A percentile compares a stretch with the other conserved stretches of the same genome.
Conservation (phyloP, 148 eudicot genomes). For the Selenicereus undatus region DNA sequence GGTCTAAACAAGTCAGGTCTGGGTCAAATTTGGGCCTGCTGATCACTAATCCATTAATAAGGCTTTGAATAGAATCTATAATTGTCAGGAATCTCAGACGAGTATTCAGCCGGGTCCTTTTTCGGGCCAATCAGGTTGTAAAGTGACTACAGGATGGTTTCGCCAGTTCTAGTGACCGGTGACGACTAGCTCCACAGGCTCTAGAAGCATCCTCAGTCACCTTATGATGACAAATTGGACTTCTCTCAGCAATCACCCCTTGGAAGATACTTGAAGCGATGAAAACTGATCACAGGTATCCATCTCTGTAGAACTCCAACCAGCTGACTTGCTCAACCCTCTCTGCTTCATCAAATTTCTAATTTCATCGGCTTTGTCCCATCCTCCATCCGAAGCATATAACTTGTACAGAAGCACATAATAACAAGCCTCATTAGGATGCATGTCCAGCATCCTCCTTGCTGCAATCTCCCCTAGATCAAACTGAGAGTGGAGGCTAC, state of each 20-base stretch:
- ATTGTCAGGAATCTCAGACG: background rate
- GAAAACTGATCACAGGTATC: constrained; percentile 26
- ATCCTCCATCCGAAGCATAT: constrained; percentile 58
- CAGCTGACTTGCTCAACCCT: constrained; percentile 64
- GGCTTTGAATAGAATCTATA: background rate
- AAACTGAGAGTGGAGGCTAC: constrained; percentile 61
- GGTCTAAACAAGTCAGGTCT: background rate
- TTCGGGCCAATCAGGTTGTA: background rate
- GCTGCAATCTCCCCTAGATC: constrained; percentile 71
- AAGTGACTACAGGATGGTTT: background rate
- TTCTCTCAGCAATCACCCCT: background rate
- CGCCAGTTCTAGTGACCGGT: background rate
- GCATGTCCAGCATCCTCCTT: constrained; percentile 57
- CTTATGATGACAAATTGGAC: background rate
- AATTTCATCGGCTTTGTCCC: constrained; percentile 55
- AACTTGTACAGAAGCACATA: constrained; percentile 59
- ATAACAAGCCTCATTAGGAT: constrained; percentile 65
- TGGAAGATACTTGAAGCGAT: constrained; percentile 18
- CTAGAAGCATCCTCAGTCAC: background rate
- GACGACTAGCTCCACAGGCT: background rate
- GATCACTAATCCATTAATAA: background rate
- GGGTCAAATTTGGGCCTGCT: background rate
- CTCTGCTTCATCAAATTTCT: constrained; percentile 59
- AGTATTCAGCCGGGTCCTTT: background rate
- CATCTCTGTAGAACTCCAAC: constrained; percentile 52